Evolutionary conservation across 2,329 filamentous ascomycete species (phyloP), one percentile per base, ranked within the genome.

Genomic region (Scorias spongiosa): DNA sequence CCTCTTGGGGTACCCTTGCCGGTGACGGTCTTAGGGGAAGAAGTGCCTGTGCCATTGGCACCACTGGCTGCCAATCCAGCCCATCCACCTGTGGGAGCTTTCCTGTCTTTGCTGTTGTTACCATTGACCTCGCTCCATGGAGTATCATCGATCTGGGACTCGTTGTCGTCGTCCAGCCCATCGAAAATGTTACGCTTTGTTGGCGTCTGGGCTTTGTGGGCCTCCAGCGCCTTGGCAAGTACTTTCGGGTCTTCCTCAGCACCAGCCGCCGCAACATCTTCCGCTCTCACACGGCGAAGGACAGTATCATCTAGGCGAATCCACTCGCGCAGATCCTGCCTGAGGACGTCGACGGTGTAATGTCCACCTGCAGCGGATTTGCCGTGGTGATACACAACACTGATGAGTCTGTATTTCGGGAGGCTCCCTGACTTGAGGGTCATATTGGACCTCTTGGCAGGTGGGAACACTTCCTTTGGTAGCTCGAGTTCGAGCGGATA

Each of bases 341-440:
- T 81, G 46, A 88, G 79, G 36, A 95, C 82, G 61, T 98, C 91
- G n/a, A 93, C 89, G 1, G 91, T 98, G 63, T 98, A 98, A 62
- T 98, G 91, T 2, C 91, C 91, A 42, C 86, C 88, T 50, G 84
- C 93, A 30, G 91, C 91, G 54, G 93, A 93, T 69, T 93, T 95
- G 47, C 91, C 91, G 55, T 98, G 91, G 57, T 98, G 91, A 60
- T 98, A 98, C 17, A 98, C 87, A 28, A 93, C 91, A 15, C 81
- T 84, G 49, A 80, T 91, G 11, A 98, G 75, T 41, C 78, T 79
- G 63, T 96, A 98, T 58, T 80, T 84, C 4, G 88, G 87, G 47
- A 84, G 70, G 1, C 78, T 76, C 38, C 80, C 79, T 50, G 81
- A 78, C 11, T 18, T 11, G 12, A 76, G 69, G 20, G 74, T 69